Evolutionary conservation across 169 alveolate genomes (phyloP), one percentile per base, ranked within the genome.

Genomic region (Eimeria sp.): DNA sequence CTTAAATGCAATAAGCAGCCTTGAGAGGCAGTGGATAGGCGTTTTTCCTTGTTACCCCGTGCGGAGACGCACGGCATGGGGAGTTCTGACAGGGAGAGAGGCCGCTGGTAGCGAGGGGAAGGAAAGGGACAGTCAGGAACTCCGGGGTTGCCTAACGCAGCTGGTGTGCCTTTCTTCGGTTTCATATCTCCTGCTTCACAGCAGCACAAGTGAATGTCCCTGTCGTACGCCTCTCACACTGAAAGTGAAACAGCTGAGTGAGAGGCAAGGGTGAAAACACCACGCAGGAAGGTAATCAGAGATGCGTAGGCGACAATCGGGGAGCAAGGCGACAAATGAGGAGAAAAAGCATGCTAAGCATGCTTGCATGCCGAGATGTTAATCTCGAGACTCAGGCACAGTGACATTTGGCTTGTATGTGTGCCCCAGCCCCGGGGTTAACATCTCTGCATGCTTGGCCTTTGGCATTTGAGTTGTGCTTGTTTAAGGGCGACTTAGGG

Each of bases 41-140:
- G 78, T 22, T 67, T 67, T 45, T 30, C 78, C 25, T 45, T 22
- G 49, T n/a, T 16, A 30, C 20, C 78, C 45, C 18, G 45, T 67
- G 78, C 10, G 49, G n/a, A 49, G 72, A 80, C 89, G 40, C 67
- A 80, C 89, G 47, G 89, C 73, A 11, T 22, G n/a, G 70, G 89
- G 72, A 47, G 30, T 49, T 80, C 89, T 16, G 78, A 58, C 30
- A 54, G 43, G 58, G 92, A 84, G 47, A 84, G 78, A 14, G 92
- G 92, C 58, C 92, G 47, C 58, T 84, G 92, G 25, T 84, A 84
- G 47, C 92, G 92, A 30, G 76, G 80, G 30, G 76, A 57, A 30
- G 92, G 57, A 25, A 84, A 84, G 63, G 63, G 61, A 27, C 47
- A 34, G 63, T 27, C 45, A 49, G 89, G 10, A n/a, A 25, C 70